phyloP scores from a whole-genome alignment of 805 yeast genomes.

The Ogataea neopini region DNA sequence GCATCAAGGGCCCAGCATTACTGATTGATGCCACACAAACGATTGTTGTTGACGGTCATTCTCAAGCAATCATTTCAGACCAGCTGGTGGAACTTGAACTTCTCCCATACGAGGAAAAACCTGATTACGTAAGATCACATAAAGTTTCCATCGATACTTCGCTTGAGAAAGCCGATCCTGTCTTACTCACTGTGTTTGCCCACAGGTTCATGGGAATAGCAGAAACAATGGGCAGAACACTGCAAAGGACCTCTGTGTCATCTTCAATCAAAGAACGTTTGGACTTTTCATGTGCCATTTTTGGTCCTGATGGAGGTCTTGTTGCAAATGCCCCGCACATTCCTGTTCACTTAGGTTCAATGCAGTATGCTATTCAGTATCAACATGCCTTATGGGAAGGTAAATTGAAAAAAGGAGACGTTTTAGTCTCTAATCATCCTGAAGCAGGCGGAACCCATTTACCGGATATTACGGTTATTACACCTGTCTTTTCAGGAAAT shows the following conservation, averaged over 20 bases:
- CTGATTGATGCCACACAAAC: conserved; percentile 41
- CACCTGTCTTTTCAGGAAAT: conserved; percentile 48
- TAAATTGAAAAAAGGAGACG: conserved; percentile 42
- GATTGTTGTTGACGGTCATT: conserved; percentile 38
- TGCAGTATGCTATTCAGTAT: conserved; percentile 42
- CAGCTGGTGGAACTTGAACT: conserved; percentile 36
- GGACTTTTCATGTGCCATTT: conserved; percentile 46
- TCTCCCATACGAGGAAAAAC: conserved; percentile 2
- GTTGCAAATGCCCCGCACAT: conserved; percentile 47
- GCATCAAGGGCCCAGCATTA: conserved; percentile 39
- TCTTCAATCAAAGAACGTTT: conserved; percentile 45
- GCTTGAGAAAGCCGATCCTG: conserved; percentile 35
- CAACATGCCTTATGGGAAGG: conserved; percentile 40
- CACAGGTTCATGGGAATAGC: conserved; percentile 49
- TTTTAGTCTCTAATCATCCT: conserved; percentile 42
- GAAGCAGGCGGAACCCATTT: conserved; percentile 45
- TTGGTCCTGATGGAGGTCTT: conserved; percentile 41
- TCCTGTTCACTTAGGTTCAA: conserved; percentile 46
- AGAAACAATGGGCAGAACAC: conserved; percentile 43
- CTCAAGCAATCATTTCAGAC: conserved; percentile 37
- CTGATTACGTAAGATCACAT: conserved; percentile 7
- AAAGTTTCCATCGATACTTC: conserved; percentile 14
- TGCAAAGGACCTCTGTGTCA: conserved; percentile 42
- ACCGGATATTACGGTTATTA: conserved; percentile 53
- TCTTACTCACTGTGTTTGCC: conserved; percentile 42